Conservation (phyloP, 768 basidiomycete genomes). For the Scleroderma citrinum region DNA sequence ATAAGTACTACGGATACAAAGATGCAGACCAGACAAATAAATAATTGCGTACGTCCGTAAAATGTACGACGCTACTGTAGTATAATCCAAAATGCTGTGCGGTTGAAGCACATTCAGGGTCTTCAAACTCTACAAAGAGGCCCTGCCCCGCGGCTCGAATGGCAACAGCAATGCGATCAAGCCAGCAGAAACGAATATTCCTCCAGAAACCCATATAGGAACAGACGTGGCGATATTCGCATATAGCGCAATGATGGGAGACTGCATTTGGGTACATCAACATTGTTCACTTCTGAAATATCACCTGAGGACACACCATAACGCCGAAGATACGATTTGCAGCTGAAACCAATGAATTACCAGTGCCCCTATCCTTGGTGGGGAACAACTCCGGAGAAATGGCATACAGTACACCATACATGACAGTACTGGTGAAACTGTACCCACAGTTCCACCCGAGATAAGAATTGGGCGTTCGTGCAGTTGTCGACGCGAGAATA, state of each 20-base stretch:
- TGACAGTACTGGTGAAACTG: slow-evolving; percentile 50
- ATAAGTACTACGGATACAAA: no score
- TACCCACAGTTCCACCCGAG: slow-evolving; percentile 58
- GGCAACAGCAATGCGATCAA: slow-evolving; percentile 46
- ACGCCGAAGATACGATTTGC: slow-evolving; percentile 56
- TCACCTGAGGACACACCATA: slow-evolving; percentile 35
- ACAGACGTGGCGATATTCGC: slow-evolving; percentile 41
- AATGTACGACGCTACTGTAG: no score
- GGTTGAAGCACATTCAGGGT: no score
- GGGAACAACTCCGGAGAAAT: slow-evolving; percentile 49
- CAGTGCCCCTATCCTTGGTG: slow-evolving; percentile 49
- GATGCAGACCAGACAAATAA: no score
- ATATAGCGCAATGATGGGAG: slow-evolving; percentile 46
- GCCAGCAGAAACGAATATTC: slow-evolving; percentile 45
- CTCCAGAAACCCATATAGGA: slow-evolving; percentile 52
- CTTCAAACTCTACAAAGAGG: slow-evolving; percentile 36
- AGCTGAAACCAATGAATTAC: slow-evolving; percentile 46
- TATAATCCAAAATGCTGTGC: no score
- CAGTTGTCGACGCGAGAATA: slow-evolving; percentile 52
- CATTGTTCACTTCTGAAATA: neutral
- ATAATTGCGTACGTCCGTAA: no score
- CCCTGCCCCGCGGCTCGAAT: slow-evolving; percentile 52
- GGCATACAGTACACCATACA: slow-evolving; percentile 46
- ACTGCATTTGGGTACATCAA: slow-evolving; percentile 18
- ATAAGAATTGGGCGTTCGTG: slow-evolving; percentile 44